phyloP scores from a whole-genome alignment of 1,284 basidiomycete species.

The Tilletia caries region DNA sequence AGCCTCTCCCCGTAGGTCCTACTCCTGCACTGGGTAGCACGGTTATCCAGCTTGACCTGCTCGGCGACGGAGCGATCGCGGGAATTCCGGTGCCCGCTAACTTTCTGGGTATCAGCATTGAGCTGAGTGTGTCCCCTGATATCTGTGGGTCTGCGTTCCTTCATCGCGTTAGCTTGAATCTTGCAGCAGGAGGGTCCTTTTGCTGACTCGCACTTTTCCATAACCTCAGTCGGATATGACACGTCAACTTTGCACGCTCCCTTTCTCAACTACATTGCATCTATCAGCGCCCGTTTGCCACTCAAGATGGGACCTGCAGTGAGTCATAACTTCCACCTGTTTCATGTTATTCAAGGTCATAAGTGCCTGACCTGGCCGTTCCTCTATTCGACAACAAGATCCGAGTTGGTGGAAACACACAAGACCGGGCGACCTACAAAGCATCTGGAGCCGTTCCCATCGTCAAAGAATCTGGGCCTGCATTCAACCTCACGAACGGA shows the following conservation, averaged over 20 bases:
- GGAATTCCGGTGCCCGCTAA: slow-evolving; percentile 55
- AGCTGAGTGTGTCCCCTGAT: slow-evolving; percentile 64
- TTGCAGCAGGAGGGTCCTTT: neutral
- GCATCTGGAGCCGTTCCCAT: slow-evolving; percentile 79
- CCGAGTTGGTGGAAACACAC: slow-evolving; percentile 77
- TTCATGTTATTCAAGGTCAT: too few species aligned
- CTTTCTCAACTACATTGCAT: slow-evolving; percentile 72
- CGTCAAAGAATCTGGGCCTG: slow-evolving; percentile 54
- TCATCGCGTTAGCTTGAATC: too few species aligned
- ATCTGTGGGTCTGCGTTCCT: slow-evolving; percentile 13
- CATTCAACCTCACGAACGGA: slow-evolving; percentile 7
- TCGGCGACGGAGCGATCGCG: neutral
- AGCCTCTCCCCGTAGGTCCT: slow-evolving; percentile 17
- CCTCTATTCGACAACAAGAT: too few species aligned
- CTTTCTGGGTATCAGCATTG: slow-evolving; percentile 70
- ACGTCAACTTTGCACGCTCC: slow-evolving; percentile 59
- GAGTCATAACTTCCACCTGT: too few species aligned
- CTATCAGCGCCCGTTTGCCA: slow-evolving; percentile 56
- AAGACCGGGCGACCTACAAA: slow-evolving; percentile 87
- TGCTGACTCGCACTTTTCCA: slow-evolving; percentile 16
- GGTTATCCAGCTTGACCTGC: neutral
- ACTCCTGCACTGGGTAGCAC: slow-evolving; percentile 11
- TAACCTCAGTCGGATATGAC: slow-evolving; percentile 56
- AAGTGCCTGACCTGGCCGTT: too few species aligned
- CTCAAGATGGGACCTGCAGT: slow-evolving; percentile 64